Evolutionary conservation across 1,284 basidiomycete genomes (phyloP).

Genomic region (Leccinum subspadiceum): DNA sequence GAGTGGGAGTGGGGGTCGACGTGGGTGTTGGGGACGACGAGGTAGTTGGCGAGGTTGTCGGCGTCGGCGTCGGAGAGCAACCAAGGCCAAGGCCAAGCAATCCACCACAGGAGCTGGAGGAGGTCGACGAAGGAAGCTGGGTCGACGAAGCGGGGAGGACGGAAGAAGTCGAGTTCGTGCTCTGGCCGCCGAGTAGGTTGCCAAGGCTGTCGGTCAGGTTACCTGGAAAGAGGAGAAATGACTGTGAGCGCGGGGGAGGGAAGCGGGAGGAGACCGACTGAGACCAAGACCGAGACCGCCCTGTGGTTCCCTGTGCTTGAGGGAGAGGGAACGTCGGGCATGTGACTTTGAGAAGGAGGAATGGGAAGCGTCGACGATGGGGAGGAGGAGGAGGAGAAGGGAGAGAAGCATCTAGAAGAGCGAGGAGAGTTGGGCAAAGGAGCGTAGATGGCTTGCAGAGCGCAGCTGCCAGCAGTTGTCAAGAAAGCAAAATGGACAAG

Average conservation of each 20-base stretch:
- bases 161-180: constrained; percentile 11
- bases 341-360: constrained; percentile 38
- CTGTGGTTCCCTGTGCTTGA: constrained; percentile 28
- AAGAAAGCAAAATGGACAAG: background rate
- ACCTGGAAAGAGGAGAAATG: background rate
- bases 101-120: constrained; percentile 13
- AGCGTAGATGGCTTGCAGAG: constrained; percentile 18
- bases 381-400: constrained; percentile 24
- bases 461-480: background rate
- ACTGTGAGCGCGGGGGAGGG: background rate
- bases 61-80: constrained; percentile 11
- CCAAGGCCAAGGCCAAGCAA: constrained; percentile 13
- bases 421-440: constrained; percentile 18
- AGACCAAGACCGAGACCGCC: constrained; percentile 13
- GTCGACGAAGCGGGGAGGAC: constrained; percentile 10
- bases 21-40: background rate
- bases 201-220: background rate
- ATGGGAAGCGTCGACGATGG: constrained; percentile 36
- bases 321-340: constrained; percentile 38
- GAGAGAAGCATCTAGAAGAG: constrained; percentile 23
- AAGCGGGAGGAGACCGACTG: constrained; percentile 10
- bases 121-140: background rate
- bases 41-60: background rate
- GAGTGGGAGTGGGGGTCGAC: background rate
- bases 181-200: background rate